These are phyloP conservation scores for Dactylonectria estremocensis DNA, from an alignment of 2,329 filamentous ascomycete genomes.

Conservation along the genomic window DNA sequence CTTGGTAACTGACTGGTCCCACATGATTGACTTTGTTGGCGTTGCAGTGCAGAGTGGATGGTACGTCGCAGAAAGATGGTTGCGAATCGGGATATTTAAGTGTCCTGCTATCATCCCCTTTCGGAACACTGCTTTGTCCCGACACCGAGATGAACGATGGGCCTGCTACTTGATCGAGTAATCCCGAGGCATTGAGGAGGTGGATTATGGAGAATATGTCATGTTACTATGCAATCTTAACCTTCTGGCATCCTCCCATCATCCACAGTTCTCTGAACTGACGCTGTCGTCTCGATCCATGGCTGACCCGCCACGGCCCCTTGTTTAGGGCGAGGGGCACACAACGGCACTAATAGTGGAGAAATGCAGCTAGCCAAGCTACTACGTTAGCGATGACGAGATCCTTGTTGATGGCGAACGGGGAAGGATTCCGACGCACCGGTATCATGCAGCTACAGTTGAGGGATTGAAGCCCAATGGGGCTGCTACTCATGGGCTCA, in stretches of 20 bases:
- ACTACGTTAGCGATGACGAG: neutral
- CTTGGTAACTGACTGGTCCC: neutral
- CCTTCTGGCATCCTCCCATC: neutral
- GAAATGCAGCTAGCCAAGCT: neutral
- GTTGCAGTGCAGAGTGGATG: neutral
- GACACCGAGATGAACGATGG: neutral
- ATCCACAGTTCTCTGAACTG: neutral
- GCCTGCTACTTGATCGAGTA: neutral
- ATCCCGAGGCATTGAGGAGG: neutral
- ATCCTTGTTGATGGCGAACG: neutral
- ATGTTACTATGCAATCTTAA: neutral
- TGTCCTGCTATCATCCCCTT: neutral
- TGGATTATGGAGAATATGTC: neutral
- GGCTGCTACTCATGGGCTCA: neutral
- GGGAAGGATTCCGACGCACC: neutral
- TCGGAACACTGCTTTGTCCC: neutral
- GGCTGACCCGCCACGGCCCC: too few relatives aligned
- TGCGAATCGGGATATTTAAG: neutral
- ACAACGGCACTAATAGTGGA: neutral
- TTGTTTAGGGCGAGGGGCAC: neutral
- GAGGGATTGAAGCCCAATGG: neutral
- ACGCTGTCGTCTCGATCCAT: neutral
- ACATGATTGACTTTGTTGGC: neutral
- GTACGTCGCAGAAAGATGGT: neutral
- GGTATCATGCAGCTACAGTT: neutral